phyloP scores from a whole-genome alignment of 805 yeast genomes.

The Sugiyamaella marilandica region DNA sequence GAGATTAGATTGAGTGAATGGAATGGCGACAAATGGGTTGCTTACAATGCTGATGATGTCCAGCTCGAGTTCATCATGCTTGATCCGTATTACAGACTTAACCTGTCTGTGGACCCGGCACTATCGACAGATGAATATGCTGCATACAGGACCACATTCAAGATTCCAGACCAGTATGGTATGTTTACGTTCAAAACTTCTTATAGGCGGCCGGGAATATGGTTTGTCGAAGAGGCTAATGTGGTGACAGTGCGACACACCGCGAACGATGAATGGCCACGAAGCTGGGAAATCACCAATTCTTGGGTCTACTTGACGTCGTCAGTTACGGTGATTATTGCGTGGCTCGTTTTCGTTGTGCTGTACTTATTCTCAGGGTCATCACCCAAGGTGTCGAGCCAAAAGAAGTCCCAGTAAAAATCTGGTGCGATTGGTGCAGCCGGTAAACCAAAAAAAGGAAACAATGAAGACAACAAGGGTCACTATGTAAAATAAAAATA shows the following conservation, averaged over 20 bases:
- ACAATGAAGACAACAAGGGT: no score
- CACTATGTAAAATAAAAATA: no score
- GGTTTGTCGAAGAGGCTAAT: conserved; percentile 58
- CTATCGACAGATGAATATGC: conserved; percentile 19
- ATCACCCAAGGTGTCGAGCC: not conserved
- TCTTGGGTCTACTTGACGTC: conserved; percentile 86
- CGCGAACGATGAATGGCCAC: conserved; percentile 90
- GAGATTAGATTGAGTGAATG: conserved; percentile 40
- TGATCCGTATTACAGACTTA: conserved; percentile 90
- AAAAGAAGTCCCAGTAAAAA: not conserved
- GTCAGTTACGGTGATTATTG: conserved; percentile 60
- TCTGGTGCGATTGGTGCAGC: no score
- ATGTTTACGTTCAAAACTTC: conserved; percentile 81
- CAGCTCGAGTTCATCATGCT: conserved; percentile 86
- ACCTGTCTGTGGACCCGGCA: conserved; percentile 35
- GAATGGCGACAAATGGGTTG: conserved; percentile 59
- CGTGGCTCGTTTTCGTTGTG: conserved; percentile 75
- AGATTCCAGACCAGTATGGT: conserved; percentile 93
- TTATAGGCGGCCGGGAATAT: conserved; percentile 72
- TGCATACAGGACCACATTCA: conserved; percentile 53
- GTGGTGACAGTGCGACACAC: conserved; percentile 85
- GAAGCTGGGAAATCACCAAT: conserved; percentile 90
- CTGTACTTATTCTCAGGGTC: conserved; percentile 46
- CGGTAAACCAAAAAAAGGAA: no score
- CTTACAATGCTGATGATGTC: conserved; percentile 52